A percentile compares a stretch with the other conserved stretches of the same genome.
phyloP scores from a whole-genome alignment of 192 early-diverging fungal species.

The Pilobolus umbonatus region DNA sequence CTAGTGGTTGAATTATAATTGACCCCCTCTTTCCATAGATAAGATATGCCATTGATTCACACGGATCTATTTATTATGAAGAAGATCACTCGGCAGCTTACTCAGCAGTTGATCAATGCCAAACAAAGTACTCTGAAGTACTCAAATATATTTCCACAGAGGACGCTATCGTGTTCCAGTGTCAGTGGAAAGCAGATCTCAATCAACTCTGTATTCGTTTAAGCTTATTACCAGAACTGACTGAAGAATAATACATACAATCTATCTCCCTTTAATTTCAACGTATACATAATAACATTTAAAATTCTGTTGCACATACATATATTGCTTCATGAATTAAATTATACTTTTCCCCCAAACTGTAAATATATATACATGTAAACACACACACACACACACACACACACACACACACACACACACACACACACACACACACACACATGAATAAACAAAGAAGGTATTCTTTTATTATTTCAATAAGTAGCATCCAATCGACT shows the following conservation, averaged over 20 bases:
- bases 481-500: constrained; percentile 39
- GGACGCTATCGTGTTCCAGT: background rate
- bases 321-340: background rate
- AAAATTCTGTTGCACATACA: background rate
- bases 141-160: constrained; percentile 1
- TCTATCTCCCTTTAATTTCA: no score
- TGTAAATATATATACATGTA: background rate
- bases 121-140: constrained; percentile 1
- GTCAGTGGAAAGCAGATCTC: background rate
- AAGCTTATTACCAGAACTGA: background rate
- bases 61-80: constrained; percentile 21
- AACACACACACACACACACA: no score
- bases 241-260: no score
- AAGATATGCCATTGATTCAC: constrained; percentile 18
- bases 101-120: constrained; percentile 13
- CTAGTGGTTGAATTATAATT: background rate
- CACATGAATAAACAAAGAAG: background rate
- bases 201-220: background rate
- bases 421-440: background rate
- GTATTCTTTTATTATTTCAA: no score
- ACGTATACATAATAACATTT: background rate
- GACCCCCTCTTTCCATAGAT: constrained; percentile 4
- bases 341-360: background rate
- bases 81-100: constrained; percentile 13
- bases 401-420: background rate